These are phyloP conservation scores for Mortierella sp. DNA, from an alignment of 371 early-diverging fungal species.

Conservation along the genomic window DNA sequence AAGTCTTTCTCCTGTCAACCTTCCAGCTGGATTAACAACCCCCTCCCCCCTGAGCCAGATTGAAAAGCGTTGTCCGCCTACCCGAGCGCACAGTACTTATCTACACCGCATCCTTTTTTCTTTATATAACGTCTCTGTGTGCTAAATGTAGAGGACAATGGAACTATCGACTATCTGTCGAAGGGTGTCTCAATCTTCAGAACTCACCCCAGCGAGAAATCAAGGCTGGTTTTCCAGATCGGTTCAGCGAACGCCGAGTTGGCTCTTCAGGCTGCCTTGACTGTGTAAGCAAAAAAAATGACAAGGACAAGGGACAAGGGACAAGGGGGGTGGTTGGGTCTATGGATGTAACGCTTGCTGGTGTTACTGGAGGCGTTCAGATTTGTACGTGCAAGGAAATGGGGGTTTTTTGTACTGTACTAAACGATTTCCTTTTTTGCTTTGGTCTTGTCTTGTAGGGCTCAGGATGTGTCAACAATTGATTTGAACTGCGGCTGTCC, in stretches of 20 bases:
- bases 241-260: conserved; percentile 90
- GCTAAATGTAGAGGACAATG: conserved; percentile 65
- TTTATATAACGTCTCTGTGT: background rate
- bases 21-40: background rate
- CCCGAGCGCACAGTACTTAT: background rate
- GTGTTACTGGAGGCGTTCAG: no score
- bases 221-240: conserved; percentile 80
- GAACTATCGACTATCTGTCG: conserved; percentile 78
- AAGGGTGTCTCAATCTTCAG: conserved; percentile 70
- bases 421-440: background rate
- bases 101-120: background rate
- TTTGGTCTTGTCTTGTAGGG: conserved; percentile 59
- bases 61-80: background rate
- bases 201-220: conserved; percentile 77
- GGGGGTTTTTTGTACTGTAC: no score
- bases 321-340: no score
- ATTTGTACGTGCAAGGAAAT: no score
- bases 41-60: background rate
- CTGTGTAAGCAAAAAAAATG: conserved; percentile 67
- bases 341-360: background rate
- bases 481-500: conserved; percentile 99
- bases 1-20: background rate
- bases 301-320: no score
- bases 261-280: conserved; percentile 90
- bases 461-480: conserved; percentile 89